Percentiles rank a stretch among this genome's conserved stretches.
Evolutionary conservation across 257 asterid genomes (phyloP).

Genomic region (Penstemon newberryi): DNA sequence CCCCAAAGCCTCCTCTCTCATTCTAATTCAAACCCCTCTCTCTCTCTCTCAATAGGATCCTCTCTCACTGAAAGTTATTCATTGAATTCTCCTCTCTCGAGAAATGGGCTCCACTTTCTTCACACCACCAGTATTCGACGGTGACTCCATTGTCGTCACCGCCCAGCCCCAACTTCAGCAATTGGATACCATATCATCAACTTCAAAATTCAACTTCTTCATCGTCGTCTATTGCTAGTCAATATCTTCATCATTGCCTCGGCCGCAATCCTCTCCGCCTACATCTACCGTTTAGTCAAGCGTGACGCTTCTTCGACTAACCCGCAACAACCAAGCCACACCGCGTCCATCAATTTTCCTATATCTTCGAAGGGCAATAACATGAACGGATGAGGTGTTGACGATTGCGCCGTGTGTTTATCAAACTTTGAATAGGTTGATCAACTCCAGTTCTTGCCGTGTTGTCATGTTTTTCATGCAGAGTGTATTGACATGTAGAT

Average conservation of each 20-base stretch:
- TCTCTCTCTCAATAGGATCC: too few relatives aligned
- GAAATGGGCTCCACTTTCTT: constrained; percentile 37
- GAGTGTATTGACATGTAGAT: constrained; percentile 86
- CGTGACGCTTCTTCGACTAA: constrained; percentile 23
- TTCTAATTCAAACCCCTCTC: constrained; percentile 20
- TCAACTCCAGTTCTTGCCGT: constrained; percentile 70
- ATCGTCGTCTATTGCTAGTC: constrained; percentile 45
- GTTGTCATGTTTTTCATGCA: constrained; percentile 94
- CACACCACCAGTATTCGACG: constrained; percentile 28
- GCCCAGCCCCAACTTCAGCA: constrained; percentile 28
- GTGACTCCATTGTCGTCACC: constrained; percentile 32
- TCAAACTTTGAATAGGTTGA: constrained; percentile 72
- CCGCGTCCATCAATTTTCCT: constrained; percentile 30
- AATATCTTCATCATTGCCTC: constrained; percentile 59
- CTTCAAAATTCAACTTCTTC: constrained; percentile 13
- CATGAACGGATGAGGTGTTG: constrained; percentile 40
- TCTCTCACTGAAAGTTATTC: not conserved
- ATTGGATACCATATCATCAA: constrained; percentile 4
- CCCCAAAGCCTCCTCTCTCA: constrained; percentile 26
- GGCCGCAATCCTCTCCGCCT: constrained; percentile 66
- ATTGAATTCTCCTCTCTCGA: constrained; percentile 16
- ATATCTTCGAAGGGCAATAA: constrained; percentile 53
- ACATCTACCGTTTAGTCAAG: constrained; percentile 71
- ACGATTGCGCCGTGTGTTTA: constrained; percentile 86
- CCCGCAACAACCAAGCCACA: constrained; percentile 24